phyloP scores from a whole-genome alignment of 805 yeast genomes.

The Ogataea methylovora region DNA sequence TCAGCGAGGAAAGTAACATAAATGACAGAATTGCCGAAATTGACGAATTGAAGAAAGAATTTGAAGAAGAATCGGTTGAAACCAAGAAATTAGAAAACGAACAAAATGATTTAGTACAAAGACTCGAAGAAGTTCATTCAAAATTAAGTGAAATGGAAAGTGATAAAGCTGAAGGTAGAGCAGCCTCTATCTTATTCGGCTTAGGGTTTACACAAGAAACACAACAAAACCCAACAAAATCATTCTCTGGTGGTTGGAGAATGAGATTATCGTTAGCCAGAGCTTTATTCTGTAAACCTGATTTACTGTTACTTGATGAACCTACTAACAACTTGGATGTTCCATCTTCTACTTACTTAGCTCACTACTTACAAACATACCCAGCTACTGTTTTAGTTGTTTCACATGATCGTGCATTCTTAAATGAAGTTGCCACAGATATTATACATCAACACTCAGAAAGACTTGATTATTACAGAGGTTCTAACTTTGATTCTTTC shows the following conservation, averaged over 20 bases:
- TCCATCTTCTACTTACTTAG: constrained; percentile 91
- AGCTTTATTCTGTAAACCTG: constrained; percentile 96
- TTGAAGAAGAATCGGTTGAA: constrained; percentile 70
- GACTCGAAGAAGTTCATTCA: constrained; percentile 70
- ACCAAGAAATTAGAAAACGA: constrained; percentile 80
- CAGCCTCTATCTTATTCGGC: constrained; percentile 89
- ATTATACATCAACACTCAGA: constrained; percentile 97
- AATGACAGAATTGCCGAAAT: constrained; percentile 71
- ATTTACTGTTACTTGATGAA: constrained; percentile 87
- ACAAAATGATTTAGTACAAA: constrained; percentile 75
- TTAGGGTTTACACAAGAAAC: constrained; percentile 88
- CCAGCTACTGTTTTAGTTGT: constrained; percentile 92
- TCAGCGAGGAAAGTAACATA: constrained; percentile 68
- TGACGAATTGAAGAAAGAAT: constrained; percentile 58
- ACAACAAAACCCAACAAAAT: constrained; percentile 75
- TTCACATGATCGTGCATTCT: constrained; percentile 95
- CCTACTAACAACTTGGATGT: constrained; percentile 99
- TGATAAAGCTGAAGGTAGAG: constrained; percentile 96
- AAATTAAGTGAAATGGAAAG: constrained; percentile 90
- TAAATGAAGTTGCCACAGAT: constrained; percentile 97
- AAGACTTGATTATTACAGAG: constrained; percentile 91
- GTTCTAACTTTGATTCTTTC: constrained; percentile 89
- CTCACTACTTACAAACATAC: constrained; percentile 82
- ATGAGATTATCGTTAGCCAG: constrained; percentile 98
- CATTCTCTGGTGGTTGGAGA: constrained; percentile 99